Conservation (phyloP, 1,284 basidiomycete species). For the Marasmius fiardii region DNA sequence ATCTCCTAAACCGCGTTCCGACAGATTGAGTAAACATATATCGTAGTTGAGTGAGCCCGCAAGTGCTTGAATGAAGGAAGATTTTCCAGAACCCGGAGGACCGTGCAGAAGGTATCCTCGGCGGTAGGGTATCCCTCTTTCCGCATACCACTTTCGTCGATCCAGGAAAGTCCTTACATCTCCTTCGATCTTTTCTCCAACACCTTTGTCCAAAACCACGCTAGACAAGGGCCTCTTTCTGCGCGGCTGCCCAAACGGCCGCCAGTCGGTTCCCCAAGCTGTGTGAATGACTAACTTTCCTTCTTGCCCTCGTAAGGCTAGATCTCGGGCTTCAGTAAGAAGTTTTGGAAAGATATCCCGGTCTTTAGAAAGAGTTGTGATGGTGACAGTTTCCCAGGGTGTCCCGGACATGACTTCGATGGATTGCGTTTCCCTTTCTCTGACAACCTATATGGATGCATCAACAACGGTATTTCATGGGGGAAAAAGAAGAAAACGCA, state of each 20-base stretch:
- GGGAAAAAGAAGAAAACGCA: conserved; percentile 29
- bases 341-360: conserved; percentile 79
- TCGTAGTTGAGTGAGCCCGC: conserved; percentile 93
- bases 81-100: conserved; percentile 97
- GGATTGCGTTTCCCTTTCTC: conserved; percentile 91
- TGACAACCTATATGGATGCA: conserved; percentile 65
- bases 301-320: conserved; percentile 85
- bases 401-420: conserved; percentile 89
- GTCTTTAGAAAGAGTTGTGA: conserved; percentile 90
- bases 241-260: conserved; percentile 91
- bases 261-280: conserved; percentile 96
- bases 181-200: conserved; percentile 74
- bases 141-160: conserved; percentile 92
- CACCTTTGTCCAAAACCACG: conserved; percentile 85
- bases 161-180: conserved; percentile 85
- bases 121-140: conserved; percentile 96
- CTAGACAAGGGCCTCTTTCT: conserved; percentile 85
- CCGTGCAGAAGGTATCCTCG: conserved; percentile 95
- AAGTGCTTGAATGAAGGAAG: conserved; percentile 96
- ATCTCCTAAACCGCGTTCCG: conserved; percentile 94
- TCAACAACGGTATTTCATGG: background rate
- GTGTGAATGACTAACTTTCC: conserved; percentile 97
- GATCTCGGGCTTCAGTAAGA: conserved; percentile 83
- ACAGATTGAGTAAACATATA: conserved; percentile 95
- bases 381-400: conserved; percentile 97